Percentiles rank a stretch among this genome's conserved stretches.
phyloP scores from a whole-genome alignment of 2,329 filamentous ascomycete genomes.

The Leptographium radiaticola region DNA sequence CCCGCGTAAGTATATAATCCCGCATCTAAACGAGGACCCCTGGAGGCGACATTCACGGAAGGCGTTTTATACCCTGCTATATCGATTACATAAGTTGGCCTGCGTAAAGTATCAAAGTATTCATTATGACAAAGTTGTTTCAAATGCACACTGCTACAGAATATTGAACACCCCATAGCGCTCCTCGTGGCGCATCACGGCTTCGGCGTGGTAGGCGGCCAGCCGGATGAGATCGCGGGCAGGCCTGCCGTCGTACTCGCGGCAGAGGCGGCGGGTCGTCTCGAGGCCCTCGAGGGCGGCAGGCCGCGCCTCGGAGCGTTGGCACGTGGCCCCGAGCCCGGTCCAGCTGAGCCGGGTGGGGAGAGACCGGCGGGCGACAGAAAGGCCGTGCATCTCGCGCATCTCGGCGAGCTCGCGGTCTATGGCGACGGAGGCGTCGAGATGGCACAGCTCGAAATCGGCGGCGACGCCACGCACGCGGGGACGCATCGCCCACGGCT shows the following conservation, averaged over 20 bases:
- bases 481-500: slow-evolving; percentile 13
- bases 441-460: slow-evolving; percentile 12
- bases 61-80: slow-evolving; percentile 4
- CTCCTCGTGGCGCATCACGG: slow-evolving; percentile 4
- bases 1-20: no score
- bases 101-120: no score
- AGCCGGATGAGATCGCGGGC: slow-evolving; percentile 22
- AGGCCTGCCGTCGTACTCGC: slow-evolving; percentile 19
- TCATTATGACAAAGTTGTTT: background rate
- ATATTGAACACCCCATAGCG: background rate
- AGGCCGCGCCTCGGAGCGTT: no score
- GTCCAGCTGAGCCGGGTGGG: slow-evolving; percentile 25
- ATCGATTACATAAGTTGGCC: background rate
- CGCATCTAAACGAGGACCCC: no score
- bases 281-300: slow-evolving; percentile 18
- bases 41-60: background rate
- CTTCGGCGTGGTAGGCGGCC: slow-evolving; percentile 14
- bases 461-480: background rate
- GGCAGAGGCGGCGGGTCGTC: slow-evolving; percentile 20
- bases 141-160: background rate
- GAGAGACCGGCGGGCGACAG: no score
- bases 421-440: slow-evolving; percentile 22
- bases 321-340: slow-evolving; percentile 20
- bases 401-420: slow-evolving; percentile 28
- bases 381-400: slow-evolving; percentile 26